Conservation (phyloP, 2,329 filamentous ascomycete genomes). For the Aspergillus ibericus region DNA sequence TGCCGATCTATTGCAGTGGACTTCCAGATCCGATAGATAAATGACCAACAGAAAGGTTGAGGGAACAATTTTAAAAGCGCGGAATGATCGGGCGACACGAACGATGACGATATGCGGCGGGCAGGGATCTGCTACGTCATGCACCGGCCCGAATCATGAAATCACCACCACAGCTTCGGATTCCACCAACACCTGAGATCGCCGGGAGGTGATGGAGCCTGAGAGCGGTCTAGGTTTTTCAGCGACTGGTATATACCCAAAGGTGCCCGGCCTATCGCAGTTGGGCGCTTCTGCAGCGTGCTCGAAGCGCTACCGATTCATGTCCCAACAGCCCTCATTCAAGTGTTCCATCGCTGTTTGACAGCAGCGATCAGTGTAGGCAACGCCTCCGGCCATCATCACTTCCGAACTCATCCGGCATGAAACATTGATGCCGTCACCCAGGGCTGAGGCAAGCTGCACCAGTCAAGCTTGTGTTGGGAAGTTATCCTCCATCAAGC, state of each 20-base stretch:
- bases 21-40: conserved; percentile 10
- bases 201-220: neutral
- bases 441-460: neutral
- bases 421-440: conserved; percentile 23
- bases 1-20: conserved; percentile 9
- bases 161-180: conserved; percentile 20
- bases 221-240: neutral
- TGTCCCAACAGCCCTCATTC: neutral
- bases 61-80: conserved; percentile 27
- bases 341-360: neutral
- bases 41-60: conserved; percentile 2
- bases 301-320: neutral
- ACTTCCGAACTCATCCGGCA: conserved; percentile 19
- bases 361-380: neutral
- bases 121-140: conserved; percentile 34
- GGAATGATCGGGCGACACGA: conserved; percentile 30
- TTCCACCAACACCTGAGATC: conserved; percentile 1
- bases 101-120: conserved; percentile 32
- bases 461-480: neutral
- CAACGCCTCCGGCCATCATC: neutral
- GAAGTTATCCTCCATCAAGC: neutral
- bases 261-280: neutral
- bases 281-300: conserved; percentile 2
- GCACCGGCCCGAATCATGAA: conserved; percentile 26
- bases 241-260: neutral